A percentile compares a stretch with the other conserved stretches of the same genome.
Conservation (phyloP, 2,329 filamentous ascomycete genomes). For the Alternaria alternata region DNA sequence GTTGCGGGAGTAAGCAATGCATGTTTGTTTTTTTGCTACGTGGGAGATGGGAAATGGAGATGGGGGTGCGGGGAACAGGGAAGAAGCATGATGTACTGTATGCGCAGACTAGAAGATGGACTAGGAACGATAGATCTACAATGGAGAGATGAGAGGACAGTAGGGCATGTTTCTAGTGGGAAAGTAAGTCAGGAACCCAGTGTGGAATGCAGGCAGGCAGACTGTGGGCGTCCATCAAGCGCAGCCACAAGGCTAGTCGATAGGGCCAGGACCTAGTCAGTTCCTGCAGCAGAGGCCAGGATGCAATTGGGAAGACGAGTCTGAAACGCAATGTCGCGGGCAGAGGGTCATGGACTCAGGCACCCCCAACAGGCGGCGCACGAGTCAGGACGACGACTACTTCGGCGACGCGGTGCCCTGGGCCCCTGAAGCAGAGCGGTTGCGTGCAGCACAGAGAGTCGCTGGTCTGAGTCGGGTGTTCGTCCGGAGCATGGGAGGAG, state of each 20-base stretch:
- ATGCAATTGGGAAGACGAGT: background rate
- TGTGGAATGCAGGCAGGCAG: background rate
- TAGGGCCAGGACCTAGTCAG: background rate
- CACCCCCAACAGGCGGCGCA: background rate
- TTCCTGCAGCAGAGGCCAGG: slow-evolving; percentile 5
- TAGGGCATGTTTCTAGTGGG: background rate
- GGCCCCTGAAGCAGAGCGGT: background rate
- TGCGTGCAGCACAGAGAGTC: background rate
- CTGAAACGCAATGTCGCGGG: background rate
- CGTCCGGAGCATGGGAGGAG: background rate
- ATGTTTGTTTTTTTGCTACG: background rate
- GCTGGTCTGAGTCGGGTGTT: background rate
- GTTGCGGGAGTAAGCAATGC: background rate
- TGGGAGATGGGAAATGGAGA: background rate
- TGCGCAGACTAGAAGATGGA: background rate
- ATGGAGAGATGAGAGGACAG: background rate
- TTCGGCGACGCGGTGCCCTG: background rate
- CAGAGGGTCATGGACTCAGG: background rate
- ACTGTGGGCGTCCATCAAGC: no score
- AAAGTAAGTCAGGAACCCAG: background rate
- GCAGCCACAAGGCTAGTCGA: background rate
- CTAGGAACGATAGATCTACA: background rate
- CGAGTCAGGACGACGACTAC: no score
- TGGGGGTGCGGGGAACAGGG: background rate
- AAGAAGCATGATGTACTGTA: background rate